Evolutionary conservation across 1,284 basidiomycete genomes (phyloP).

Genomic region (Melampsora americana): DNA sequence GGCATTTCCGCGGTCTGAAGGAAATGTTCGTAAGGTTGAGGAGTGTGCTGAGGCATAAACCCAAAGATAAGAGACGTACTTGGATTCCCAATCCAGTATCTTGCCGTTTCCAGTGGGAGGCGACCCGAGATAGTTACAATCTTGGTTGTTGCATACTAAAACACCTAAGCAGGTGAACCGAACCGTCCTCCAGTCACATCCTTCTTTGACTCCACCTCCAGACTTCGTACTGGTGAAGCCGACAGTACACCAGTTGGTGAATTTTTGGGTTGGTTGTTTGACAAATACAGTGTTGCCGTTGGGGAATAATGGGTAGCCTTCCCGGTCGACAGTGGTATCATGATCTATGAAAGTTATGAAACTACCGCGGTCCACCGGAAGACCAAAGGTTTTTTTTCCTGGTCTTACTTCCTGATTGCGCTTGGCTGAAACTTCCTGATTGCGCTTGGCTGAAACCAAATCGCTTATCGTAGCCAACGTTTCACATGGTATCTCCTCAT

Average conservation of each 20-base stretch:
- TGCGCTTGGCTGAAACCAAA: too few relatives aligned
- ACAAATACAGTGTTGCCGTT: not conserved
- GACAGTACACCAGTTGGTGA: not conserved
- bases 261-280: not conserved
- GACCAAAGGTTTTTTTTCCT: too few relatives aligned
- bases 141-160: not conserved
- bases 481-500: too few relatives aligned
- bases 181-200: too few relatives aligned
- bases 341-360: not conserved
- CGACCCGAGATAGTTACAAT: not conserved
- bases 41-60: too few relatives aligned
- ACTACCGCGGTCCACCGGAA: too few relatives aligned
- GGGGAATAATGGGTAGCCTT: not conserved
- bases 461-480: too few relatives aligned
- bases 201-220: too few relatives aligned
- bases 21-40: too few relatives aligned
- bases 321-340: not conserved
- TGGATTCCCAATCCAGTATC: not conserved
- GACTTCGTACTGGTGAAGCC: not conserved
- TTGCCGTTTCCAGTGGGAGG: not conserved
- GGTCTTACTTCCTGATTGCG: too few relatives aligned
- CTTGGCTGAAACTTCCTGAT: too few relatives aligned
- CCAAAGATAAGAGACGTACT: not conserved
- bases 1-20: not conserved
- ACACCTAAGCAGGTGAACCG: too few relatives aligned